Percentiles rank a stretch among this genome's conserved stretches.
These are phyloP conservation scores for Tolypocladium pustulatum DNA, from an alignment of 2,329 filamentous ascomycete genomes.

Conservation along the genomic window DNA sequence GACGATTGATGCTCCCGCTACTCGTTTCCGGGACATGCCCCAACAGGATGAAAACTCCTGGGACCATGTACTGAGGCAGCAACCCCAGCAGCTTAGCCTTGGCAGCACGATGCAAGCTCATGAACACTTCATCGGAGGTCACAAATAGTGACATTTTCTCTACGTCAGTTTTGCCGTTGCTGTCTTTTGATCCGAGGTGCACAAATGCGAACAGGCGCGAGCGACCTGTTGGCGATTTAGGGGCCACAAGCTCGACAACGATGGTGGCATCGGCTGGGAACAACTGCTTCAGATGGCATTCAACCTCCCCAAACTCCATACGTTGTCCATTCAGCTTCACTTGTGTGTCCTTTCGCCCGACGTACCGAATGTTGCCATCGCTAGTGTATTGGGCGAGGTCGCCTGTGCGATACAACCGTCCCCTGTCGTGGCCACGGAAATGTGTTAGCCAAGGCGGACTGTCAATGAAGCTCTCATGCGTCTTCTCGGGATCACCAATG, in stretches of 20 bases:
- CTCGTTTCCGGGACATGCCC: neutral
- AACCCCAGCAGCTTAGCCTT: neutral
- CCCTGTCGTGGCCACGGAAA: conserved; percentile 11
- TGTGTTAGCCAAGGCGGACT: conserved; percentile 28
- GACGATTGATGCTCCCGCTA: neutral
- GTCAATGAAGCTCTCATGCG: conserved; percentile 19
- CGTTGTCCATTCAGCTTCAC: conserved; percentile 4
- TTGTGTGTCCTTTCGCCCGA: conserved; percentile 2
- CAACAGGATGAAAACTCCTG: conserved; percentile 26
- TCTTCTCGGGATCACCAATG: conserved; percentile 9
- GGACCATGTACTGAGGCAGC: conserved; percentile 28
- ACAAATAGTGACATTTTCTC: neutral
- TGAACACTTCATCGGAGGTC: neutral
- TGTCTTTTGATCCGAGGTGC: neutral
- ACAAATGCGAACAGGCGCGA: conserved; percentile 2
- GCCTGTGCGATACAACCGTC: conserved; percentile 32
- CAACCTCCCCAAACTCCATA: conserved; percentile 1
- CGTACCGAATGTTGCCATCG: neutral
- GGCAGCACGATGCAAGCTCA: neutral
- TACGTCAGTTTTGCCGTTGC: neutral
- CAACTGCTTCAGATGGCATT: neutral
- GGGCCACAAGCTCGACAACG: neutral
- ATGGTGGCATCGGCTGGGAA: neutral
- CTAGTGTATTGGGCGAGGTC: conserved; percentile 30
- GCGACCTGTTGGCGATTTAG: neutral